Conservation (phyloP, 2,329 filamentous ascomycete species). For the Phaeophleospora eucalypticola region DNA sequence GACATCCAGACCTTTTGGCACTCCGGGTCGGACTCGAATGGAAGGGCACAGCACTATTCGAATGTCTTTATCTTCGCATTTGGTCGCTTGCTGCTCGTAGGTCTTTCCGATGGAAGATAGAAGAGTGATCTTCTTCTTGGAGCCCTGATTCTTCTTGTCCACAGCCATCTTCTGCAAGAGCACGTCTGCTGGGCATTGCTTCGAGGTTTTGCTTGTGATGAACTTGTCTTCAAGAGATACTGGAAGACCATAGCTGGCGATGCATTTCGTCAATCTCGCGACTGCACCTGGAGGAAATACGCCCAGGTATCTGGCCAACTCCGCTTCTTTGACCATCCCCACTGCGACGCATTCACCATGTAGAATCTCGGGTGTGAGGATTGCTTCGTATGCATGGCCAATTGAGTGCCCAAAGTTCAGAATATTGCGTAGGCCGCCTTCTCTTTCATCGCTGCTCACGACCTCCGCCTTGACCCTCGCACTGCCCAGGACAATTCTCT, state of each 20-base stretch:
- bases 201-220: conserved; percentile 78
- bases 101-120: conserved; percentile 86
- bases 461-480: conserved; percentile 92
- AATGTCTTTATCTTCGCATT: conserved; percentile 82
- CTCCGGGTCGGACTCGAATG: conserved; percentile 67
- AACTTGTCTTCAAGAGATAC: conserved; percentile 79
- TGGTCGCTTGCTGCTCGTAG: conserved; percentile 79
- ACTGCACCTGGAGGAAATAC: conserved; percentile 82
- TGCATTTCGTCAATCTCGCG: conserved; percentile 84
- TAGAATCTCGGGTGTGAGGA: conserved; percentile 88
- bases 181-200: conserved; percentile 79
- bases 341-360: conserved; percentile 96
- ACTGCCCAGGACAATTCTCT: conserved; percentile 73
- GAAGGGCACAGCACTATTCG: conserved; percentile 77
- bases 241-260: conserved; percentile 87
- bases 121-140: conserved; percentile 92
- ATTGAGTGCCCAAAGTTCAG: conserved; percentile 98
- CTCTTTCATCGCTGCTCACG: conserved; percentile 88
- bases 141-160: conserved; percentile 97
- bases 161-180: conserved; percentile 91
- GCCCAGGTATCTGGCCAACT: conserved; percentile 83
- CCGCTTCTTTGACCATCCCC: conserved; percentile 97
- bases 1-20: conserved; percentile 62
- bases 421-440: conserved; percentile 88
- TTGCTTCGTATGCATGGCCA: conserved; percentile 92